phyloP scores from a whole-genome alignment of 2,329 filamentous ascomycete species.

The Beauveria pseudobassiana region DNA sequence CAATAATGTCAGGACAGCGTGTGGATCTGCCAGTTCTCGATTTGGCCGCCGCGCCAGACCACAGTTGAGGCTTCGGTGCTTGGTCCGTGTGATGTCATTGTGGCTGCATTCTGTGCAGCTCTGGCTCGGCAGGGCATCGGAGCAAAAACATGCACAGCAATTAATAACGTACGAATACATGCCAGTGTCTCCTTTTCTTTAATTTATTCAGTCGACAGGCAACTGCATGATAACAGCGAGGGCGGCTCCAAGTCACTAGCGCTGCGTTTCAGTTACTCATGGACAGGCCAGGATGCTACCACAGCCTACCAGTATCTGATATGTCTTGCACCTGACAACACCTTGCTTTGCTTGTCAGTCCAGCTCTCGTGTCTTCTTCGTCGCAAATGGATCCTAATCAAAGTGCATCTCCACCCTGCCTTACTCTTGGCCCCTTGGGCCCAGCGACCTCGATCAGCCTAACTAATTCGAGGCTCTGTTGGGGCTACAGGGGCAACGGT shows the following conservation, averaged over 20 bases:
- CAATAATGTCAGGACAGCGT: too few relatives aligned
- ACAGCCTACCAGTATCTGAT: too few relatives aligned
- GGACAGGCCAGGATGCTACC: too few relatives aligned
- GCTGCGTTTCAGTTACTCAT: too few relatives aligned
- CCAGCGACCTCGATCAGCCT: neutral
- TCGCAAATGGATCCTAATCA: neutral
- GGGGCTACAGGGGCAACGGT: neutral
- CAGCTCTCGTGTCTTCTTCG: neutral
- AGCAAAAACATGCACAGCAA: neutral
- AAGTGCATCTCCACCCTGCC: neutral
- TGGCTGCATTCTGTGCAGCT: neutral
- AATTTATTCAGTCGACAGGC: too few relatives aligned
- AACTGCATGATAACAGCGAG: too few relatives aligned
- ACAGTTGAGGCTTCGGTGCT: neutral
- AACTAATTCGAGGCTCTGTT: neutral
- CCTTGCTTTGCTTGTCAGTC: neutral
- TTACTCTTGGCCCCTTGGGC: neutral
- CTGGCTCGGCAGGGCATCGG: neutral
- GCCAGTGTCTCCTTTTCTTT: too few relatives aligned
- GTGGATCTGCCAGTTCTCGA: neutral
- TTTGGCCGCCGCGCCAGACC: neutral
- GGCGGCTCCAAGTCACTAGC: too few relatives aligned
- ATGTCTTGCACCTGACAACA: too few relatives aligned
- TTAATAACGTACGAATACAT: neutral
- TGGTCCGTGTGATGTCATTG: conserved; percentile 5